These are phyloP conservation scores for Trichosanthes cucumerina DNA, from an alignment of 306 rosid species.

Conservation along the genomic window DNA sequence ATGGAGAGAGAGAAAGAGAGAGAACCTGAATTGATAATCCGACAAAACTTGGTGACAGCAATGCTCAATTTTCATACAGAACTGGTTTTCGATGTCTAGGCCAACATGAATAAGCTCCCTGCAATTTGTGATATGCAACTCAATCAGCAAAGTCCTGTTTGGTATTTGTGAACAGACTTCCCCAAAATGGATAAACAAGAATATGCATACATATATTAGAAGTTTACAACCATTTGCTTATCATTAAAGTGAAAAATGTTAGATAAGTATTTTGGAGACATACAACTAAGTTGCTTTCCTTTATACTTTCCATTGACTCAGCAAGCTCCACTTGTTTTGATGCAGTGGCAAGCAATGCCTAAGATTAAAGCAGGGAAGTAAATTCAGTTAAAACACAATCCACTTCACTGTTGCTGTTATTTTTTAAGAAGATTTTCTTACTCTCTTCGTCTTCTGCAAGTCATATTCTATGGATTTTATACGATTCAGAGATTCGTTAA, in stretches of 20 bases:
- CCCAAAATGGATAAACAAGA: neutral
- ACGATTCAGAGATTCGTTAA: constrained; percentile 82
- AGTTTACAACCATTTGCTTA: neutral
- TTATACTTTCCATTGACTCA: constrained; percentile 64
- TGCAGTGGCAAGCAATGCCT: constrained; percentile 83
- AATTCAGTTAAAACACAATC: constrained; percentile 4
- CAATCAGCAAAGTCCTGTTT: neutral
- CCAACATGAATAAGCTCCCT: constrained; percentile 79
- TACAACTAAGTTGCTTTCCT: constrained; percentile 45
- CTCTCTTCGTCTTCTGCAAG: constrained; percentile 87
- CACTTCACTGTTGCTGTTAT: constrained; percentile 9
- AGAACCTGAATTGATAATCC: neutral
- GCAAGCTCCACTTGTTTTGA: constrained; percentile 94
- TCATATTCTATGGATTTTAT: constrained; percentile 78
- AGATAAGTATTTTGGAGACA: constrained; percentile 19
- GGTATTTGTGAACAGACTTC: neutral
- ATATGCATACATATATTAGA: neutral
- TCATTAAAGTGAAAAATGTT: neutral
- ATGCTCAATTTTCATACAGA: neutral
- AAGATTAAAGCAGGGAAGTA: constrained; percentile 19
- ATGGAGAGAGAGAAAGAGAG: neutral
- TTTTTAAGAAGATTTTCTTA: constrained; percentile 27
- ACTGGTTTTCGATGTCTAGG: constrained; percentile 34
- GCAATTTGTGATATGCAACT: constrained; percentile 20
- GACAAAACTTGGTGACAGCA: neutral